A percentile compares a stretch with the other conserved stretches of the same genome.
phyloP scores from a whole-genome alignment of 768 basidiomycete species.

The Panellus pusillus region DNA sequence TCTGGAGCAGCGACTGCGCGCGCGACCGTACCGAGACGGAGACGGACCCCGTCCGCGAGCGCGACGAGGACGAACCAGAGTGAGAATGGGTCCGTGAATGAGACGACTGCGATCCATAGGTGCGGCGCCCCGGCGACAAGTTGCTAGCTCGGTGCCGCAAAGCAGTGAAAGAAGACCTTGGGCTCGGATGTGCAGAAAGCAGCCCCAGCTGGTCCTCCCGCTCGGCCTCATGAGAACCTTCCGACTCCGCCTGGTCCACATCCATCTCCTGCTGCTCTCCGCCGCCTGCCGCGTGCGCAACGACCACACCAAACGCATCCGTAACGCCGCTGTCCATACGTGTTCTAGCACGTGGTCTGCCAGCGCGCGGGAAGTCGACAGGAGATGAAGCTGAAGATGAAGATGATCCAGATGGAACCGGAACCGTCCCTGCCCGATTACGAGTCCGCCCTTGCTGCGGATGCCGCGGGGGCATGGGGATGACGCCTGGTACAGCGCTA shows the following conservation, averaged over 20 bases:
- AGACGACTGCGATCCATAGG: conserved; percentile 34
- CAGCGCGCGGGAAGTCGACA: conserved; percentile 19
- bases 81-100: conserved; percentile 31
- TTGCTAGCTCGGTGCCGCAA: conserved; percentile 40
- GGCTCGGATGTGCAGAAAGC: conserved; percentile 42
- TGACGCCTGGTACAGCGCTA: conserved; percentile 27
- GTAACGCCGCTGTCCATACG: conserved; percentile 19
- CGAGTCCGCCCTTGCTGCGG: conserved; percentile 27
- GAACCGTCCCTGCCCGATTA: conserved; percentile 27
- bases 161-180: conserved; percentile 47
- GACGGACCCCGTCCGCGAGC: conserved; percentile 45
- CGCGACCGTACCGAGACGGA: conserved; percentile 54
- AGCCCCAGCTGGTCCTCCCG: conserved; percentile 63
- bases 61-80: conserved; percentile 40
- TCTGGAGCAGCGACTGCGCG: conserved; percentile 67
- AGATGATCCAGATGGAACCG: conserved; percentile 20
- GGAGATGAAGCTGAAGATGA: conserved; percentile 20
- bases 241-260: conserved; percentile 46
- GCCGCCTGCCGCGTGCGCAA: neutral
- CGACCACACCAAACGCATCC: conserved; percentile 20
- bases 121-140: conserved; percentile 31
- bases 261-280: conserved; percentile 3
- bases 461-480: conserved; percentile 44
- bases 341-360: conserved; percentile 6
- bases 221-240: conserved; percentile 62